Evolutionary conservation across 2,329 filamentous ascomycete genomes (phyloP).

Genomic region (Aspergillus sp.): DNA sequence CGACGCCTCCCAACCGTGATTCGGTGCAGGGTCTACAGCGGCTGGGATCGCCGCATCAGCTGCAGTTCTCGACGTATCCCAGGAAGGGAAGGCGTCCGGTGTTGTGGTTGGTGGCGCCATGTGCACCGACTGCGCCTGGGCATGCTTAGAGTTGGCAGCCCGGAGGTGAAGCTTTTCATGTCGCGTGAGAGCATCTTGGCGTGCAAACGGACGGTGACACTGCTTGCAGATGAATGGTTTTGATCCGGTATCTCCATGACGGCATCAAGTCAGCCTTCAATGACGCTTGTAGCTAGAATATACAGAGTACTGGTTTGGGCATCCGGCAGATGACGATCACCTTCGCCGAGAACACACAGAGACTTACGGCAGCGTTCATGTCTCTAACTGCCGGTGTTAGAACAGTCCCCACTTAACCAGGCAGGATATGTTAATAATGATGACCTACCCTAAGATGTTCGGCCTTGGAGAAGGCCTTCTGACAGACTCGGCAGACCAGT

Average conservation of each 20-base stretch:
- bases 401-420: conserved; percentile 13
- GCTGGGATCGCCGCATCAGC: conserved; percentile 15
- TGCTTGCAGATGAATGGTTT: conserved; percentile 44
- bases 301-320: conserved; percentile 1
- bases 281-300: not conserved
- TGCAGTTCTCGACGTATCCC: conserved; percentile 25
- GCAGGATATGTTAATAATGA: conserved; percentile 9
- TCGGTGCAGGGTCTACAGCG: conserved; percentile 18
- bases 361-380: conserved; percentile 45
- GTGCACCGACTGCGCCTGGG: conserved; percentile 6
- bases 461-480: conserved; percentile 43
- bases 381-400: conserved; percentile 31
- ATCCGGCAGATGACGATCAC: conserved; percentile 7
- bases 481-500: conserved; percentile 39
- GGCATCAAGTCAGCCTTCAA: conserved; percentile 18
- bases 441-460: conserved; percentile 39
- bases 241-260: conserved; percentile 37
- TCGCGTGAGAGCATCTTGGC: conserved; percentile 46
- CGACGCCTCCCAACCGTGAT: conserved; percentile 25
- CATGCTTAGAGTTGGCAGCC: conserved; percentile 21
- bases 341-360: not conserved
- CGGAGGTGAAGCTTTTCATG: conserved; percentile 44
- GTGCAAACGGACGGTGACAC: conserved; percentile 42
- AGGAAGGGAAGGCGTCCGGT: conserved; percentile 21
- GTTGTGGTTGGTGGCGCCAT: conserved; percentile 16